Percentiles rank a stretch among this genome's conserved stretches.
These are phyloP conservation scores for Phaeosphaeria sp. DNA, from an alignment of 2,329 filamentous ascomycete genomes.

Conservation along the genomic window DNA sequence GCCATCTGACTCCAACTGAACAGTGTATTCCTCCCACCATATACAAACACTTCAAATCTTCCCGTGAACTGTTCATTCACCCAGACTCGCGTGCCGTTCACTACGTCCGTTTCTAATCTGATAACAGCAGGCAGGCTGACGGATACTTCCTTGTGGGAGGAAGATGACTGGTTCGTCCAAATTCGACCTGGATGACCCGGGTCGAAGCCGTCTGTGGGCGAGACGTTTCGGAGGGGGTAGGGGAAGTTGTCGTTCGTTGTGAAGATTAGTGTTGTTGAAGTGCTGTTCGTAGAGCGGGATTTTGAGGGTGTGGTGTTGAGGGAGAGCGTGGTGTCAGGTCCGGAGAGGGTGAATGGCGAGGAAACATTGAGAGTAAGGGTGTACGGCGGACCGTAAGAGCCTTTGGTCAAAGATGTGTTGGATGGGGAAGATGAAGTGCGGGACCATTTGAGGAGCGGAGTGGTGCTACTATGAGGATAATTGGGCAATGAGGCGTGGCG, in stretches of 20 bases:
- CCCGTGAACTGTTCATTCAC: slow-evolving; percentile 55
- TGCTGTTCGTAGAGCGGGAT: slow-evolving; percentile 13
- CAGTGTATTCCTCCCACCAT: slow-evolving; percentile 58
- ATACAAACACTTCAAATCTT: slow-evolving; percentile 63
- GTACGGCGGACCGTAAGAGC: slow-evolving; percentile 57
- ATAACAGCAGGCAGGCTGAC: slow-evolving; percentile 46
- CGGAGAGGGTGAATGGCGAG: slow-evolving; percentile 55
- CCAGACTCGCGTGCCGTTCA: slow-evolving; percentile 59
- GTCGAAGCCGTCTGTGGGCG: slow-evolving; percentile 55
- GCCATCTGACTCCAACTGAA: slow-evolving; percentile 66
- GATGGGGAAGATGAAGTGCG: not conserved
- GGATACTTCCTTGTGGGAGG: slow-evolving; percentile 52
- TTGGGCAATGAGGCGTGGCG: slow-evolving; percentile 32
- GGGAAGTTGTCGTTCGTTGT: slow-evolving; percentile 44
- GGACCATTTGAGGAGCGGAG: slow-evolving; percentile 45
- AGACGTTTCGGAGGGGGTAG: slow-evolving; percentile 59
- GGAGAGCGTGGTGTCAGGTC: slow-evolving; percentile 52
- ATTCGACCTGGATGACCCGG: slow-evolving; percentile 58
- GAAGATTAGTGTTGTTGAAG: slow-evolving; percentile 50
- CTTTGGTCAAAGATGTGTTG: slow-evolving; percentile 35
- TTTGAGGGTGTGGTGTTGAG: slow-evolving; percentile 31
- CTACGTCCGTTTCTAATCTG: slow-evolving; percentile 54
- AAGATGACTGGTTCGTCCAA: slow-evolving; percentile 58
- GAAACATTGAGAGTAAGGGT: slow-evolving; percentile 49
- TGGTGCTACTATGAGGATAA: slow-evolving; percentile 5